Base-by-base conservation (phyloP, 1,284 basidiomycete genomes). In the Jaminaea rosea region DNA sequence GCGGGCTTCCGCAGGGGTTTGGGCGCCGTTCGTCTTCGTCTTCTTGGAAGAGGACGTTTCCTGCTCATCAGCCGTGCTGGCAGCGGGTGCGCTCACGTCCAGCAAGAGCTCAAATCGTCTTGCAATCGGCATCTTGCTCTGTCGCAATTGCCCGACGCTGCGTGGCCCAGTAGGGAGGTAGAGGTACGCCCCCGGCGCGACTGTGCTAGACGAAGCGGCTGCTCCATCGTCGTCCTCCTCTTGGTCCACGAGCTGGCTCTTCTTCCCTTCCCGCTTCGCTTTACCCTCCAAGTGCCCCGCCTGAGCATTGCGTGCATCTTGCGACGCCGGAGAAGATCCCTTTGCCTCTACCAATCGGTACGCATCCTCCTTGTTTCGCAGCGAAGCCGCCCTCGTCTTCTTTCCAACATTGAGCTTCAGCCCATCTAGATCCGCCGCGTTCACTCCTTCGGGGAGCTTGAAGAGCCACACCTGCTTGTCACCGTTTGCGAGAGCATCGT, bases 261-360 rank as follows among this genome's bases (percentile, higher is more conserved):
- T 45, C 26, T 45, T 21, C 23, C 42, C 29, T 15, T 45, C 42
- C 29, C 42, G 24, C 42, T 45, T 45, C 15, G 29, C 42, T 26
- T 45, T 32, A 15, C n/a, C n/a, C 42, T 45, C 23, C 29, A n/a
- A 17, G n/a, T 17, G 42, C n/a, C 42, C 24, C 29, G 26, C n/a
- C 29, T 45, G 24, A 10, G 26, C n/a, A 10, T 45, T 45, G n/a
- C 29, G 42, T 45, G 24, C 42, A 26, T 45, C 42, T 4, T 15
- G 23, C 15, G 29, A 21, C 34, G 21, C n/a, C 4, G n/a, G n/a
- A 36, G n/a, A 21, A 15, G 4, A n/a, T 36, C n/a, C 10, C 6
- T 4, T 4, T 4, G 10, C 34, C 34, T 36, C 21, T 21, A 36
- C 34, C 4, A 3, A 21, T 6, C 34, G n/a, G 10, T 36, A n/a